Evolutionary conservation across 768 basidiomycete genomes (phyloP).

Genomic region (Kwoniella sp.): DNA sequence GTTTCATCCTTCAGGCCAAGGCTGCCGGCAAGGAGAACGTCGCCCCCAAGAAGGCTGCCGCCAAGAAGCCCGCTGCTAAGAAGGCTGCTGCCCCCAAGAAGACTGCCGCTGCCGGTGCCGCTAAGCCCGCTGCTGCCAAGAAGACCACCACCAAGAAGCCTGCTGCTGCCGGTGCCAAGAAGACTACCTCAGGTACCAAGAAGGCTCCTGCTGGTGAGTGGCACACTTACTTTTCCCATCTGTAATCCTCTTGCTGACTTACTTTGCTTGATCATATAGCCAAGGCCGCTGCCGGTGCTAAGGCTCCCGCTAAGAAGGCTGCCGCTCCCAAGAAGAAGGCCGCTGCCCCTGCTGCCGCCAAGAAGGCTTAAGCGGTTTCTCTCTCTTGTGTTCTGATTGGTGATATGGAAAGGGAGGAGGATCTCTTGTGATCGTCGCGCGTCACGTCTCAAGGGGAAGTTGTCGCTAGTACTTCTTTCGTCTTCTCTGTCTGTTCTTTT

Average conservation of each 20-base stretch:
- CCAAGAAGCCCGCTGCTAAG: constrained; percentile 58
- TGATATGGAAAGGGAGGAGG: background rate
- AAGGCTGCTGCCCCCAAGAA: constrained; percentile 60
- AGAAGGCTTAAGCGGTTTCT: constrained; percentile 33
- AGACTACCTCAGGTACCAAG: constrained; percentile 38
- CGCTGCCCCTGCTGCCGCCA: constrained; percentile 29
- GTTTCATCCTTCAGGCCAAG: constrained; percentile 12
- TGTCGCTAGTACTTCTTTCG: constrained; percentile 8
- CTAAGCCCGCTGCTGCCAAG: constrained; percentile 49
- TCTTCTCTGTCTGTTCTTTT: constrained; percentile 9
- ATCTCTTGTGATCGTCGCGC: background rate
- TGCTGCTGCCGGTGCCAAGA: constrained; percentile 20
- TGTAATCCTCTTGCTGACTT: constrained; percentile 3
- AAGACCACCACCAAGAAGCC: constrained; percentile 38
- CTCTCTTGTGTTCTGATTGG: background rate
- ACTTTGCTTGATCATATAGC: constrained; percentile 16
- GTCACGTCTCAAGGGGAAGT: background rate
- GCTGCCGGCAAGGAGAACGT: constrained; percentile 55
- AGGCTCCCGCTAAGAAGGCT: constrained; percentile 42
- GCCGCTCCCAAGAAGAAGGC: constrained; percentile 45
- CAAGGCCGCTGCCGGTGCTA: constrained; percentile 33
- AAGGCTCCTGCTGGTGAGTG: constrained; percentile 43
- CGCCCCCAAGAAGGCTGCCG: constrained; percentile 52
- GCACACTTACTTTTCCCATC: background rate
- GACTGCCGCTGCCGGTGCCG: constrained; percentile 58